Evolutionary conservation across 2,329 filamentous ascomycete species (phyloP).

Genomic region (Colletotrichum liaoningense): DNA sequence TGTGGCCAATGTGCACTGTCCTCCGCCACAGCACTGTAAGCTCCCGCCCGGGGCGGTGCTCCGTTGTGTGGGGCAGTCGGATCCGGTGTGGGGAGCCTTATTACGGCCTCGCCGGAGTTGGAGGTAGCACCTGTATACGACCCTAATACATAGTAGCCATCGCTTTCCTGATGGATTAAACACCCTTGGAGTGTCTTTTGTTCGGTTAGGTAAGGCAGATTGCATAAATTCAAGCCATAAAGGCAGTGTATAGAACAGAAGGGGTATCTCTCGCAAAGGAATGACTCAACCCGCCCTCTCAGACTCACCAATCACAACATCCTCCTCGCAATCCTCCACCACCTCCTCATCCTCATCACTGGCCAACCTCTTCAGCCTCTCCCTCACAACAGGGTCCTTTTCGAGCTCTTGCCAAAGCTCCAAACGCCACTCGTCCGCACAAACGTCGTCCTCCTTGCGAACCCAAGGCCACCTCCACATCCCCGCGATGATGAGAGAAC

Average conservation of each 20-base stretch:
- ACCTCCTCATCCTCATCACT: slow-evolving; percentile 44
- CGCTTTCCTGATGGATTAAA: not conserved
- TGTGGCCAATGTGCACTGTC: not conserved
- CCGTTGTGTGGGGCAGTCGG: not conserved
- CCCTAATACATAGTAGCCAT: not conserved
- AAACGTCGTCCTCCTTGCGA: slow-evolving; percentile 38
- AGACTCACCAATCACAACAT: not conserved
- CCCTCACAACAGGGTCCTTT: slow-evolving; percentile 57
- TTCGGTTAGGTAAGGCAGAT: too few relatives aligned
- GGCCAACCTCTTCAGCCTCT: slow-evolving; percentile 55
- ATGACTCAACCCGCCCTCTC: slow-evolving; percentile 6
- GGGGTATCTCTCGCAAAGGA: slow-evolving; percentile 28
- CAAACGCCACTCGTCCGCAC: slow-evolving; percentile 61
- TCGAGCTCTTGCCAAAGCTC: slow-evolving; percentile 71
- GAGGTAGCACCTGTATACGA: not conserved
- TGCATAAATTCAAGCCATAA: not conserved
- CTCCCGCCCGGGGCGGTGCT: not conserved
- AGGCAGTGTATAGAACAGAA: not conserved
- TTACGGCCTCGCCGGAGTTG: not conserved
- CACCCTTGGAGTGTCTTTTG: too few relatives aligned
- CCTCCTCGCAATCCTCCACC: slow-evolving; percentile 30
- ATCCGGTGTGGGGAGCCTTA: not conserved
- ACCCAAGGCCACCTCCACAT: slow-evolving; percentile 61
- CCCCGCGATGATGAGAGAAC: slow-evolving; percentile 57
- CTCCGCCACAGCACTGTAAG: not conserved